Evolutionary conservation across 805 yeast genomes (phyloP), one percentile per base, ranked within the genome.

Genomic region (Kurtzmaniella fragi): DNA sequence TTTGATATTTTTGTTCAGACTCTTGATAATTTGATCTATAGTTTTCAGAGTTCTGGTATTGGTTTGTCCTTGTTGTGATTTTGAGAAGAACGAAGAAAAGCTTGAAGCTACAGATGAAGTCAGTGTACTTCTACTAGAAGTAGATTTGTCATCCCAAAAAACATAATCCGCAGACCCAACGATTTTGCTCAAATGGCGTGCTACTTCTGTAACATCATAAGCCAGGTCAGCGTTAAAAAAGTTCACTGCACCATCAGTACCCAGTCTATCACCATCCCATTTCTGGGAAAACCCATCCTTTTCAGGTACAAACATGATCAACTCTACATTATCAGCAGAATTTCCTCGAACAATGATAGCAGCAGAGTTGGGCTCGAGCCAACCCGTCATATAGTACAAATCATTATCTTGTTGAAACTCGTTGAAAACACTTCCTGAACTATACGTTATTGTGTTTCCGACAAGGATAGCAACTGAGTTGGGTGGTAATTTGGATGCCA

Each of bases 261-360:
- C 99, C 13, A 95, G 83, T 50, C 95, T 75, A 32, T 77, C 82
- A 10, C 99, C 99, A 50, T 91, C 97, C 99, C 99, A 93, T 46
- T 83, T 78, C 61, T 93, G 99, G 16, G 75, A 77, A 35, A 70
- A 71, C 5, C 78, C 74, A 54, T 90, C 84, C 55, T 84, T 83
- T 12, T 88, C 89, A 2, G 89, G 96, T 2, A 91, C 95, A 36
- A 89, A 64, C 82, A 93, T 75, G 49, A 86, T 91, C 47, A 85
- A 76, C 7, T 73, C 57, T 28, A 77, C 68, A 37, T 78, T 76
- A 9, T 57, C 64, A 42, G 71, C 62, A 39, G 70, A 68, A 28
- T 66, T 62, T 31, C 79, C 75, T 48, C 80, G 82, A 48, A 84
- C 95, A 33, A 87, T 59, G 8, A 82, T 57, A 45, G 78, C 75